Percentiles rank a stretch among this genome's conserved stretches.
These are phyloP conservation scores for Xylariaceae sp. DNA, from an alignment of 2,329 filamentous ascomycete species.

Conservation along the genomic window DNA sequence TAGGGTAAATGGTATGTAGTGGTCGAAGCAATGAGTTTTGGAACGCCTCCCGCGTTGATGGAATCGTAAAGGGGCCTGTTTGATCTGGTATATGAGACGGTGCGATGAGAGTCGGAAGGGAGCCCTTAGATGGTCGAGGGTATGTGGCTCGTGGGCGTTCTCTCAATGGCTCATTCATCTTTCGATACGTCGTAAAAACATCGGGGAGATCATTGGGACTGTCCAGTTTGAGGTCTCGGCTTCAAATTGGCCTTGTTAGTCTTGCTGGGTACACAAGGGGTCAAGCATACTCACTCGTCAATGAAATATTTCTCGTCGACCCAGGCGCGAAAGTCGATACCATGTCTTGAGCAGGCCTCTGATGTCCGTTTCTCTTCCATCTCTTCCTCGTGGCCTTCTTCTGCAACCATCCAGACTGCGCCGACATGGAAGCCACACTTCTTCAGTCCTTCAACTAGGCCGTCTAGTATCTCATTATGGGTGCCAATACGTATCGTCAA, in stretches of 20 bases:
- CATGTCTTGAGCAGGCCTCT: slow-evolving; percentile 47
- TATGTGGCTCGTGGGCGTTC: slow-evolving; percentile 57
- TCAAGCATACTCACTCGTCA: slow-evolving; percentile 61
- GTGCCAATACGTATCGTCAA: slow-evolving; percentile 62
- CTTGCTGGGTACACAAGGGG: not conserved
- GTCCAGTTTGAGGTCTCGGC: slow-evolving; percentile 61
- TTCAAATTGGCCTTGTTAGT: slow-evolving; percentile 31
- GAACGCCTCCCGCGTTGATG: slow-evolving; percentile 49
- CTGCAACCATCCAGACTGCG: slow-evolving; percentile 70
- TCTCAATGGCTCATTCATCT: slow-evolving; percentile 67
- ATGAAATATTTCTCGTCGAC: slow-evolving; percentile 74
- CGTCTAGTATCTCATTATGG: slow-evolving; percentile 53
- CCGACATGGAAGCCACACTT: slow-evolving; percentile 46
- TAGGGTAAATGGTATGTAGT: slow-evolving; percentile 46
- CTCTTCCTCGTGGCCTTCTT: slow-evolving; percentile 67
- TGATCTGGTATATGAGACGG: slow-evolving; percentile 52
- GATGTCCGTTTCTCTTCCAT: slow-evolving; percentile 57
- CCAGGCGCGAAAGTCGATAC: slow-evolving; percentile 62
- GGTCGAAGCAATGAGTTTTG: slow-evolving; percentile 55
- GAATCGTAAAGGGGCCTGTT: slow-evolving; percentile 58
- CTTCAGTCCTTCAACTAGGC: slow-evolving; percentile 50
- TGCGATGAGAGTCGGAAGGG: slow-evolving; percentile 56
- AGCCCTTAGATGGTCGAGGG: slow-evolving; percentile 45
- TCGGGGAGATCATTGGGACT: slow-evolving; percentile 61
- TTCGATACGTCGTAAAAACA: slow-evolving; percentile 71